Percentiles rank a stretch among this genome's conserved stretches.
phyloP scores from a whole-genome alignment of 306 rosid genomes.

The Vigna mungo region DNA sequence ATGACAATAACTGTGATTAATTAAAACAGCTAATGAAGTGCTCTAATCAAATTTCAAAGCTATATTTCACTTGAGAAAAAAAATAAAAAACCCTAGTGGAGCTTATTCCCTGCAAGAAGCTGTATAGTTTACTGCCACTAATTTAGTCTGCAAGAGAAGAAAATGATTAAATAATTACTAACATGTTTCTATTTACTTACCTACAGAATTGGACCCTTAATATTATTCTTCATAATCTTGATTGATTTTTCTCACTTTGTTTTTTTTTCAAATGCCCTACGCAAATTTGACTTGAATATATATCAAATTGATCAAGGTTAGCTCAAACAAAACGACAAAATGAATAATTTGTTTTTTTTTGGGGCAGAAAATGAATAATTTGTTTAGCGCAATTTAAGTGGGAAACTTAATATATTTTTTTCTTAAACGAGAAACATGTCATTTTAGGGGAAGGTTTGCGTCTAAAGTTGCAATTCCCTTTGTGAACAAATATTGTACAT shows the following conservation, averaged over 20 bases:
- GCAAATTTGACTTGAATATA: constrained; percentile 45
- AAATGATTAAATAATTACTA: constrained; percentile 9
- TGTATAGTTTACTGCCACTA: constrained; percentile 31
- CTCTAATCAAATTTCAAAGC: constrained; percentile 9
- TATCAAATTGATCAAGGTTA: neutral
- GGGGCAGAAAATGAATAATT: neutral
- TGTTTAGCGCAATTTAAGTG: constrained; percentile 7
- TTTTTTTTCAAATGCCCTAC: constrained; percentile 41
- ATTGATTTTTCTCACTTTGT: constrained; percentile 41
- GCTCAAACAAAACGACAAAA: constrained; percentile 39
- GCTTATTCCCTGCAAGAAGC: neutral
- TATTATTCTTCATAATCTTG: constrained; percentile 31
- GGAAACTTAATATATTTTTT: constrained; percentile 2
- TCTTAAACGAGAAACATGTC: neutral
- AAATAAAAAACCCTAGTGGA: neutral
- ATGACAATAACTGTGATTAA: constrained; percentile 1
- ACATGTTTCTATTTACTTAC: constrained; percentile 19
- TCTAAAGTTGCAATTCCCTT: constrained; percentile 43
- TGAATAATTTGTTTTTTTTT: neutral
- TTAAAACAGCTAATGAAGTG: constrained; percentile 27
- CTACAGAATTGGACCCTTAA: constrained; percentile 39
- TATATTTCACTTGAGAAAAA: constrained; percentile 6
- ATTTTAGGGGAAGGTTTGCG: neutral
- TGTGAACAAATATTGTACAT: constrained; percentile 25
- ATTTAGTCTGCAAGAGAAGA: constrained; percentile 27